phyloP scores from a whole-genome alignment of 179 eudicot species.

The Beta lomatogona region DNA sequence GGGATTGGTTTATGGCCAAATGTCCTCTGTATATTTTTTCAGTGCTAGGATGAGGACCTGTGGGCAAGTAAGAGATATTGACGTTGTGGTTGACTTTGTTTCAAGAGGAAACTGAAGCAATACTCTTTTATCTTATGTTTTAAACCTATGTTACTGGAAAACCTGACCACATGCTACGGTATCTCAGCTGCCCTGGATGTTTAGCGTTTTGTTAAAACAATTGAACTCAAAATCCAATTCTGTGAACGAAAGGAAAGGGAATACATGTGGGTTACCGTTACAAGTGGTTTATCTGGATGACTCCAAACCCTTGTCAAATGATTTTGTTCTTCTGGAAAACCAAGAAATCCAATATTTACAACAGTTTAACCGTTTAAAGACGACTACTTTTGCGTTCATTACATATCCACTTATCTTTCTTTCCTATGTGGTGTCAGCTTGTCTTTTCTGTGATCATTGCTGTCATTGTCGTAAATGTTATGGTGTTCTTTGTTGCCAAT shows the following conservation, averaged over 20 bases:
- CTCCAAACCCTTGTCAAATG: background rate
- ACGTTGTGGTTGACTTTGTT: background rate
- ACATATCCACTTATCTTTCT: background rate
- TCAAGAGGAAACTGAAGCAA: background rate
- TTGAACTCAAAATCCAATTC: background rate
- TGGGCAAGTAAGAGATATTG: background rate
- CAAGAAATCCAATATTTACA: background rate
- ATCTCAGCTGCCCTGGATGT: background rate
- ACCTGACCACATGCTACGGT: background rate
- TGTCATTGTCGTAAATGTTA: background rate
- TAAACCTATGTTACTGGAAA: background rate
- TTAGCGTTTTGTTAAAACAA: background rate
- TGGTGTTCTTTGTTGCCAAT: background rate
- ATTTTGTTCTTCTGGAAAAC: background rate
- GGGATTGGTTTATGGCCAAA: background rate
- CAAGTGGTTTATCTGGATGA: background rate
- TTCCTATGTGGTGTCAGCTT: background rate
- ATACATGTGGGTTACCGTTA: background rate
- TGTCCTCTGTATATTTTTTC: background rate
- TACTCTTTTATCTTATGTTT: background rate
- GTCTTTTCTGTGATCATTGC: background rate
- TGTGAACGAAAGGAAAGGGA: background rate
- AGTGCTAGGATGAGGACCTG: background rate
- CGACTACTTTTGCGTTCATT: too few species aligned
- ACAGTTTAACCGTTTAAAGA: background rate